A percentile compares a stretch with the other conserved stretches of the same genome.
Conservation (phyloP, 441 rosid genomes). For the Eutrema salsugineum region DNA sequence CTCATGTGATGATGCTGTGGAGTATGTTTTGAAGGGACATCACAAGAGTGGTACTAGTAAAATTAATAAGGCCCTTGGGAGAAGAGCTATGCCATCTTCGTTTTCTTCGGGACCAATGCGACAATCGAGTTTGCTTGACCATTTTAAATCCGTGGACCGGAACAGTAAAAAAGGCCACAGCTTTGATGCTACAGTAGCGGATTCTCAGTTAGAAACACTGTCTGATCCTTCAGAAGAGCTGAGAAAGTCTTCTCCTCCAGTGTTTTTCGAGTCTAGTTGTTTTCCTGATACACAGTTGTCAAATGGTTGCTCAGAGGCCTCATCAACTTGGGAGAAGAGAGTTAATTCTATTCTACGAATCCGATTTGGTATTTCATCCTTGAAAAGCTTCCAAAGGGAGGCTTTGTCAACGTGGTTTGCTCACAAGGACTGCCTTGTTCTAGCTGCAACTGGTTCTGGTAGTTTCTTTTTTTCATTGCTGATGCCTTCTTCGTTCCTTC, state of each 20-base stretch:
- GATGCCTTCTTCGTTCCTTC: neutral
- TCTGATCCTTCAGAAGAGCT: conserved; percentile 19
- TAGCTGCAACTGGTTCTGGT: conserved; percentile 97
- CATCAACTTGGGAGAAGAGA: conserved; percentile 57
- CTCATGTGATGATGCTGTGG: conserved; percentile 50
- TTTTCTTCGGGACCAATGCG: conserved; percentile 28
- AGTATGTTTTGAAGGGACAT: conserved; percentile 47
- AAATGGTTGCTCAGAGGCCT: conserved; percentile 33
- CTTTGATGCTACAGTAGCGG: conserved; percentile 8
- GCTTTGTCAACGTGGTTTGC: conserved; percentile 75
- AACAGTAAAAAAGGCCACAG: conserved; percentile 28
- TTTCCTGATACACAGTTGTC: conserved; percentile 15
- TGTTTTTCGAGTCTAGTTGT: neutral
- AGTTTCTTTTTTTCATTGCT: neutral
- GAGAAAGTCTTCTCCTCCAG: neutral
- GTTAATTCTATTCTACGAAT: conserved; percentile 43
- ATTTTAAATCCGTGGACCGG: conserved; percentile 38
- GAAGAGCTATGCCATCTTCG: conserved; percentile 27
- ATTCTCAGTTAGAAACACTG: conserved; percentile 27
- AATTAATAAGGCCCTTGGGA: conserved; percentile 31
- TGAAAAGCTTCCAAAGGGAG: conserved; percentile 79
- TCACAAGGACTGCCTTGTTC: conserved; percentile 79
- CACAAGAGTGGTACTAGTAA: conserved; percentile 19
- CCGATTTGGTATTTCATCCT: conserved; percentile 58
- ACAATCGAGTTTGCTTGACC: conserved; percentile 65